Percentiles rank a stretch among this genome's conserved stretches.
Evolutionary conservation across 192 early-diverging fungal species (phyloP).

Genomic region (Entophlyctis luteolus): DNA sequence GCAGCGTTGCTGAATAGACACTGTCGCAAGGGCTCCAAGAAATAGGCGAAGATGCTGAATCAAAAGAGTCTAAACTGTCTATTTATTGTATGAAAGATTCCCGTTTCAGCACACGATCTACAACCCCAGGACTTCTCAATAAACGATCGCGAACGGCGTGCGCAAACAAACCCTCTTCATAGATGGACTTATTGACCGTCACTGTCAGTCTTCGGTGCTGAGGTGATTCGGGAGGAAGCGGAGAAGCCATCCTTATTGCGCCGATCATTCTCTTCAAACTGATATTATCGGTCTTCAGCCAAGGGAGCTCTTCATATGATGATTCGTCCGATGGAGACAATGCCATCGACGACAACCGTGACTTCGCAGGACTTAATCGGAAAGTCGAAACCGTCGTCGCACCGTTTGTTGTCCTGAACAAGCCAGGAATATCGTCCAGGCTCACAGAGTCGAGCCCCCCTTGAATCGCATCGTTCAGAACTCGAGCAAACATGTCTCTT

Average conservation of each 20-base stretch:
- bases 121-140: no score
- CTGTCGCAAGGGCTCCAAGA: no score
- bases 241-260: not conserved
- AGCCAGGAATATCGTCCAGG: conserved; percentile 4
- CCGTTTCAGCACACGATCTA: not conserved
- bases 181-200: conserved; percentile 2
- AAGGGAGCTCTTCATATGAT: not conserved
- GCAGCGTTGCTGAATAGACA: no score
- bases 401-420: not conserved
- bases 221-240: not conserved
- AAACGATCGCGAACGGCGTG: conserved; percentile 25
- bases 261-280: conserved; percentile 4
- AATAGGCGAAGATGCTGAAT: no score
- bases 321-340: not conserved
- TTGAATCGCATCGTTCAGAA: not conserved
- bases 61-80: no score
- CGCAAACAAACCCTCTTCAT: conserved; percentile 16
- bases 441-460: not conserved
- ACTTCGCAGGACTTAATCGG: not conserved
- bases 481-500: not conserved
- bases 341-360: not conserved
- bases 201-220: not conserved
- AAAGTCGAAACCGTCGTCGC: conserved; percentile 5
- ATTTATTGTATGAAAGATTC: no score
- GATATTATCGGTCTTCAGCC: conserved; percentile 7